Percentiles rank a stretch among this genome's conserved stretches.
Evolutionary conservation across 78 protist genomes (phyloP).

Genomic region (Dictyostelium intermedium): DNA sequence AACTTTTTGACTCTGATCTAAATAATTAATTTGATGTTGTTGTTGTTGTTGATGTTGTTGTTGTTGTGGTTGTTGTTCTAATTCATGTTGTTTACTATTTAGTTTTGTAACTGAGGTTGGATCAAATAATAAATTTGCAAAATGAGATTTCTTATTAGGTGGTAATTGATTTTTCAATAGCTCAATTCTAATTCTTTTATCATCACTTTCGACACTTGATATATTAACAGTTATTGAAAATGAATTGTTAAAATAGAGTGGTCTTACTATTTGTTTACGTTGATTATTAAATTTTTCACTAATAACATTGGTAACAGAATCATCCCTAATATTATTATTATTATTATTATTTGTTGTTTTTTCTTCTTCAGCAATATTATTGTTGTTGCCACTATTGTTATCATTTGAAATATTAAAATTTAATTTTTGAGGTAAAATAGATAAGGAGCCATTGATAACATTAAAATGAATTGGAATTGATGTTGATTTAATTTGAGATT

Average conservation of each 20-base stretch:
- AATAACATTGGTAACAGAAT: not conserved
- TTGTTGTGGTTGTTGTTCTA: too few species aligned
- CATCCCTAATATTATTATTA: not conserved
- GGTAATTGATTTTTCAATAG: not conserved
- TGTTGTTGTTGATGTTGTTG: not conserved
- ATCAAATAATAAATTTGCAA: slow-evolving; percentile 56
- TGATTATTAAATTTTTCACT: not conserved
- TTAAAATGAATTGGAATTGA: not conserved
- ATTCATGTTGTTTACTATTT: not conserved
- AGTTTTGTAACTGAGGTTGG: not conserved
- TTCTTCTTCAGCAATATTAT: not conserved
- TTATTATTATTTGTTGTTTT: not conserved
- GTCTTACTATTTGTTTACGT: not conserved
- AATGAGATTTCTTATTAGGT: slow-evolving; percentile 18
- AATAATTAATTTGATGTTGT: not conserved
- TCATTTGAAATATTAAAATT: not conserved
- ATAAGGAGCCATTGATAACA: not conserved
- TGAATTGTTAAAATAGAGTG: slow-evolving; percentile 21
- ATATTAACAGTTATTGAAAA: slow-evolving; percentile 3
- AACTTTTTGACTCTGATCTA: not conserved
- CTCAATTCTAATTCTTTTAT: not conserved
- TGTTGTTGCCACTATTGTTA: not conserved
- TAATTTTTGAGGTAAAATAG: not conserved
- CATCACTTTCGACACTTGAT: not conserved
- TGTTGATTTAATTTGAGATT: not conserved